These are phyloP conservation scores for Penicillium ochrochloron DNA, from an alignment of 495 filamentous ascomycete species.

Conservation along the genomic window DNA sequence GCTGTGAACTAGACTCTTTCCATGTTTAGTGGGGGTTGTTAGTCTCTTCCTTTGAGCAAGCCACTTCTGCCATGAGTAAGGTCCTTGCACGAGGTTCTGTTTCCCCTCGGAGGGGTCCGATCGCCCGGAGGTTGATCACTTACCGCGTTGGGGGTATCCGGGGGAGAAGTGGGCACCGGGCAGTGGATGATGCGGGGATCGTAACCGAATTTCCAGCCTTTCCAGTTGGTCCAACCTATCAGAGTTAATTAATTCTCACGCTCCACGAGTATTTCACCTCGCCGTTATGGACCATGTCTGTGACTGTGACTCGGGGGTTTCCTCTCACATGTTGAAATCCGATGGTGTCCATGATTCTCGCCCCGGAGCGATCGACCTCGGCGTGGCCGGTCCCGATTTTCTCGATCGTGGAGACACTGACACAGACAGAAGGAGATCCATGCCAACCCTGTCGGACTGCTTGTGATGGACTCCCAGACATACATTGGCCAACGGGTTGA, in stretches of 20 bases:
- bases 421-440: slow-evolving; percentile 4
- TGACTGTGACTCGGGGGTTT: neutral
- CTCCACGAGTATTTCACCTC: neutral
- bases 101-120: slow-evolving; percentile 11
- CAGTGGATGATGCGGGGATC: slow-evolving; percentile 26
- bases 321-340: slow-evolving; percentile 19
- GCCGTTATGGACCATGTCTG: neutral
- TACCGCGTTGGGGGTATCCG: slow-evolving; percentile 8
- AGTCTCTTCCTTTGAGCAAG: neutral
- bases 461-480: slow-evolving; percentile 14
- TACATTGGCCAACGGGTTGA: slow-evolving; percentile 9
- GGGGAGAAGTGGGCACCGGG: neutral
- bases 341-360: neutral
- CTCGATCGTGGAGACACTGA: slow-evolving; percentile 11
- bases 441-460: slow-evolving; percentile 20
- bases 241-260: neutral
- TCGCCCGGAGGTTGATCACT: slow-evolving; percentile 19
- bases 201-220: neutral
- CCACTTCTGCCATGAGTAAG: neutral
- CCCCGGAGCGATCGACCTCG: slow-evolving; percentile 25
- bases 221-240: neutral
- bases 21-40: neutral
- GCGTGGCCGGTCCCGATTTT: slow-evolving; percentile 15
- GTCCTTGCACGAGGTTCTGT: neutral
- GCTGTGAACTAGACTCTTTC: neutral